Conservation (phyloP, 805 yeast genomes). For the Metschnikowia colocasiae region DNA sequence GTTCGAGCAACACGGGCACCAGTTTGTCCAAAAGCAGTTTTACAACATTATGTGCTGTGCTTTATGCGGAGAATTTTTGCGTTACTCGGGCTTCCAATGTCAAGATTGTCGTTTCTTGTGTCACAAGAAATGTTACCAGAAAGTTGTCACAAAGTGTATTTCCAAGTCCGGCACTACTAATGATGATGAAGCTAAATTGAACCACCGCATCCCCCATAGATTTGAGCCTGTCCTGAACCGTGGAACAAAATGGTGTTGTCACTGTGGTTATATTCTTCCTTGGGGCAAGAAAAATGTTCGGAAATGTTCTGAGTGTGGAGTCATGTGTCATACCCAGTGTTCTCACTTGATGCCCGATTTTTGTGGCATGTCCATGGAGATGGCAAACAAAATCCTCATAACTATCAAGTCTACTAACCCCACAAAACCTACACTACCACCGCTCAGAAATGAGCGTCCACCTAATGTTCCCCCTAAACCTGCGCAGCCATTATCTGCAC, state of each 20-base stretch:
- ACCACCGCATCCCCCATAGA: constrained; percentile 95
- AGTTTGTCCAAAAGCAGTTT: constrained; percentile 90
- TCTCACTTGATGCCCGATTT: constrained; percentile 95
- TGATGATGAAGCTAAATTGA: constrained; percentile 77
- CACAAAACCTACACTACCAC: constrained; percentile 12
- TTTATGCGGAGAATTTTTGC: constrained; percentile 89
- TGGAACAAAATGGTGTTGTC: constrained; percentile 99
- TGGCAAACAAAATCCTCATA: constrained; percentile 82
- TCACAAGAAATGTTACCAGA: constrained; percentile 76
- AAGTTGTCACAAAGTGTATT: constrained; percentile 79
- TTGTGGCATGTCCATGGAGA: constrained; percentile 98
- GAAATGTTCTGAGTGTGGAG: constrained; percentile 90
- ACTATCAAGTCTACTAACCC: constrained; percentile 70
- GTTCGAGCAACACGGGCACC: constrained; percentile 94
- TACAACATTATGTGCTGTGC: constrained; percentile 98
- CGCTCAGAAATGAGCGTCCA: constrained; percentile 14
- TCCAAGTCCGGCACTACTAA: constrained; percentile 68
- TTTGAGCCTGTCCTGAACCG: constrained; percentile 88
- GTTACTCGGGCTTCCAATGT: constrained; percentile 83
- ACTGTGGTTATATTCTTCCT: constrained; percentile 94
- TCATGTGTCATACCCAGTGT: constrained; percentile 91
- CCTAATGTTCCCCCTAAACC: constrained; percentile 8
- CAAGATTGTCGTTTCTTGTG: constrained; percentile 80
- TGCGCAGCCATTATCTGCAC: constrained; percentile 2
- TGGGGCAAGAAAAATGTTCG: constrained; percentile 92